A percentile compares a stretch with the other conserved stretches of the same genome.
Evolutionary conservation across 768 basidiomycete genomes (phyloP).

Genomic region (Chalciporus chontae): DNA sequence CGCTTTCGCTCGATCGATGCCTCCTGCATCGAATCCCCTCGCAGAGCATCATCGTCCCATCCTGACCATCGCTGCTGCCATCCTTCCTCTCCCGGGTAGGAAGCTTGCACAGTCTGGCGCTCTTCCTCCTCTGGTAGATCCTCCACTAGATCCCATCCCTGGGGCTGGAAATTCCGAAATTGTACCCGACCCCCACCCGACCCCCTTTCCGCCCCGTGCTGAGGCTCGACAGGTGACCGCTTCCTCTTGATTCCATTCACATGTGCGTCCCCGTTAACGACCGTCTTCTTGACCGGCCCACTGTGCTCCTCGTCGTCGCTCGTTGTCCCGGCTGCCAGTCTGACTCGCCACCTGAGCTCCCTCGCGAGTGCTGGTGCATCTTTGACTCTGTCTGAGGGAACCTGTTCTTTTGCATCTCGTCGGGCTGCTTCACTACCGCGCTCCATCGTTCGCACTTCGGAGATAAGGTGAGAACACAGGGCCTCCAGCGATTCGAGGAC

Average conservation of each 20-base stretch:
- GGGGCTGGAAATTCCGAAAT: constrained; percentile 70
- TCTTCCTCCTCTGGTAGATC: constrained; percentile 43
- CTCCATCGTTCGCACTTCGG: constrained; percentile 71
- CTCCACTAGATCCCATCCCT: constrained; percentile 56
- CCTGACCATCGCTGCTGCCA: constrained; percentile 48
- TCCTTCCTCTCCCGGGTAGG: constrained; percentile 37
- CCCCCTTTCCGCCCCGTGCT: constrained; percentile 1
- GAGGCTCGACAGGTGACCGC: constrained; percentile 28
- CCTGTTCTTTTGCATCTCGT: constrained; percentile 75
- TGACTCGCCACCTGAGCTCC: constrained; percentile 83
- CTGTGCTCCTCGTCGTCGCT: constrained; percentile 65
- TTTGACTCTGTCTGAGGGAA: constrained; percentile 77
- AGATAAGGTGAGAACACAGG: constrained; percentile 76
- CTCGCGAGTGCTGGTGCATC: constrained; percentile 78
- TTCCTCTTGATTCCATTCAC: constrained; percentile 37
- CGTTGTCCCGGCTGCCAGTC: constrained; percentile 52
- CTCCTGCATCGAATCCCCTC: constrained; percentile 26
- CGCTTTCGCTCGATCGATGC: constrained; percentile 43
- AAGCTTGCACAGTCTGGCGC: constrained; percentile 35
- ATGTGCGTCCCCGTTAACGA: constrained; percentile 25
- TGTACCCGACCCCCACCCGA: constrained; percentile 20
- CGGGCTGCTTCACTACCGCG: constrained; percentile 65
- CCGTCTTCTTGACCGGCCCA: constrained; percentile 21
- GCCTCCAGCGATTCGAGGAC: constrained; percentile 68
- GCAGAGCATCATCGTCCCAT: constrained; percentile 22